Evolutionary conservation across 495 filamentous ascomycete species (phyloP), one percentile per base, ranked within the genome.

Genomic region (Penicillium dipodomyicola): DNA sequence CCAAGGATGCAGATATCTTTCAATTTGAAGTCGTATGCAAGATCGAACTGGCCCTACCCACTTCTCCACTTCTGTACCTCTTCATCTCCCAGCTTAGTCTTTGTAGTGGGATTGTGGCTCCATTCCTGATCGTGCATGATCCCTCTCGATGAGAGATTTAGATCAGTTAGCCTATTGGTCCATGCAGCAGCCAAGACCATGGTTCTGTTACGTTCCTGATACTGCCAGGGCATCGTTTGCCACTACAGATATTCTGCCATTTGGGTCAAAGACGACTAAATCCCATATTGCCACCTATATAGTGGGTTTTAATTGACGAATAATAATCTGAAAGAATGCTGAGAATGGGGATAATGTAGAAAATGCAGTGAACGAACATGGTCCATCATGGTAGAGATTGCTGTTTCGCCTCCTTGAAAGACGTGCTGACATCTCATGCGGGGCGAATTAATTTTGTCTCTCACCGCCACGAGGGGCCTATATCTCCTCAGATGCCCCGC

Each of bases 401-500:
- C 15, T 48, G 3, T 11, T 19, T 48, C 17, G 45, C 27, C 29
- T 20, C 45, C 35, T 17, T 14, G 1, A 5, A 17, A 30, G 1
- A 30, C 15, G 25, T 30, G 14, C 43, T 46, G 23, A 6, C 3
- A 3, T 19, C 32, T 32, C 32, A 48, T 48, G 45, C 45, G 44
- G 44, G 44, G 44, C 45, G 29, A 48, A 48, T 32, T 29, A 32
- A 20, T 12, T 43, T 52, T 29, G 47, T 30, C 47, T 49, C 35
- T 52, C 50, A 52, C 50, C 50, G 50, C 50, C 37, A 52, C 37
- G 23, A 20, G 1, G 37, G n/a, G 25, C 37, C 27, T 52, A 41
- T 52, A 42, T 52, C 50, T 52, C 35, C n/a, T 52, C 50, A 27
- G 50, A 25, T 42, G 50, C 50, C 50, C 50, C 50, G 50, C 50